Conservation (phyloP, 352 stramenopile genomes). For the Phytophthora hybrid region DNA sequence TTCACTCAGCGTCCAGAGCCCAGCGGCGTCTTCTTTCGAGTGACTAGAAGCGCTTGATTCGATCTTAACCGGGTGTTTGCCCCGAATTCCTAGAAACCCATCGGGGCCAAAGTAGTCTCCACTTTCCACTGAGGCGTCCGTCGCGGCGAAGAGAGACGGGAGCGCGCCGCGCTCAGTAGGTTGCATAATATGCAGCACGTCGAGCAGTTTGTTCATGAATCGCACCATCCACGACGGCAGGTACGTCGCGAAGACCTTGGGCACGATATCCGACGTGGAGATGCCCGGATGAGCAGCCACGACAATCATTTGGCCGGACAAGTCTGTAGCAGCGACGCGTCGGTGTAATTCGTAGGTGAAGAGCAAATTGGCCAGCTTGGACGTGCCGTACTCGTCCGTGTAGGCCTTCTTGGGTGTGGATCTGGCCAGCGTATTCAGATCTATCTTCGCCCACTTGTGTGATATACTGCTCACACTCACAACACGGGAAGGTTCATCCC, state of each 20-base stretch:
- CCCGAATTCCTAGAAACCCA: conserved; percentile 41
- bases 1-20: conserved; percentile 51
- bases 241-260: conserved; percentile 37
- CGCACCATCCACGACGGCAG: conserved; percentile 36
- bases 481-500: conserved; percentile 33
- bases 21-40: conserved; percentile 34
- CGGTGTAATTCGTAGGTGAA: conserved; percentile 59
- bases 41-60: conserved; percentile 41
- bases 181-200: conserved; percentile 48
- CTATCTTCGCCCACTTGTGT: conserved; percentile 40
- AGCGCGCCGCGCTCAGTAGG: conserved; percentile 36
- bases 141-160: conserved; percentile 45
- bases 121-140: conserved; percentile 28
- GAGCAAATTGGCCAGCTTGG: conserved; percentile 56
- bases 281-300: conserved; percentile 48
- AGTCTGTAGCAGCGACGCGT: conserved; percentile 33
- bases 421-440: conserved; percentile 41
- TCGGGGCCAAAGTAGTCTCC: conserved; percentile 40
- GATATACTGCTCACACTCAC: conserved; percentile 51
- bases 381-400: conserved; percentile 57
- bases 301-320: conserved; percentile 37
- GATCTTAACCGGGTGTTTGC: conserved; percentile 36
- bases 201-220: conserved; percentile 37
- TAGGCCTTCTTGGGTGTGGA: conserved; percentile 40
- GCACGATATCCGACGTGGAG: conserved; percentile 37